Percentiles rank a stretch among this genome's conserved stretches.
These are phyloP conservation scores for Neoscytalidium dimidiatum DNA, from an alignment of 2,329 filamentous ascomycete species.

Conservation along the genomic window DNA sequence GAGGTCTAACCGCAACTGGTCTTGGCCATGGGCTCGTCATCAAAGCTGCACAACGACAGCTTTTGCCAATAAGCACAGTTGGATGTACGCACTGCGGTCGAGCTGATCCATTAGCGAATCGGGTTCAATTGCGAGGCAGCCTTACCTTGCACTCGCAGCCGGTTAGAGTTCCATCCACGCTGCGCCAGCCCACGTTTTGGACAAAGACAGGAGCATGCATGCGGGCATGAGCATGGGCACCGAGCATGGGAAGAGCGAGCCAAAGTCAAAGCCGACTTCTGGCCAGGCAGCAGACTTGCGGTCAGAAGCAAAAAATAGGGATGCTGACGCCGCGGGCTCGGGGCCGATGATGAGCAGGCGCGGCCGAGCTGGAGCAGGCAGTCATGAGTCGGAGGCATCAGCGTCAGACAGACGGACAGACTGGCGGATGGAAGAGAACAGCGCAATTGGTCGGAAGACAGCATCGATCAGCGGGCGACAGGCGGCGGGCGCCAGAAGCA, in stretches of 20 bases:
- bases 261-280: background rate
- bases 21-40: no score
- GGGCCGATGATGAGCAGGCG: background rate
- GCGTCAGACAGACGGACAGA: background rate
- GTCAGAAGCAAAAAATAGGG: background rate
- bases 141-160: no score
- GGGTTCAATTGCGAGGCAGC: no score
- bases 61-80: no score
- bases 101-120: no score
- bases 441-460: background rate
- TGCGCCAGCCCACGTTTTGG: no score
- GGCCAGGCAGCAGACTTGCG: conserved; percentile 6
- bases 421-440: background rate
- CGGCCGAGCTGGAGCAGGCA: background rate
- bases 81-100: no score
- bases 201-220: background rate
- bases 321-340: background rate
- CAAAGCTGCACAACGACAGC: no score
- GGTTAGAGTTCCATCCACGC: no score
- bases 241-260: background rate
- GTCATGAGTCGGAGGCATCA: background rate
- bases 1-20: no score
- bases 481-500: conserved; percentile 3
- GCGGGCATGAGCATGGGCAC: background rate
- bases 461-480: background rate